These are phyloP conservation scores for Sedum album DNA, from an alignment of 164 flowering plant species.

Conservation along the genomic window DNA sequence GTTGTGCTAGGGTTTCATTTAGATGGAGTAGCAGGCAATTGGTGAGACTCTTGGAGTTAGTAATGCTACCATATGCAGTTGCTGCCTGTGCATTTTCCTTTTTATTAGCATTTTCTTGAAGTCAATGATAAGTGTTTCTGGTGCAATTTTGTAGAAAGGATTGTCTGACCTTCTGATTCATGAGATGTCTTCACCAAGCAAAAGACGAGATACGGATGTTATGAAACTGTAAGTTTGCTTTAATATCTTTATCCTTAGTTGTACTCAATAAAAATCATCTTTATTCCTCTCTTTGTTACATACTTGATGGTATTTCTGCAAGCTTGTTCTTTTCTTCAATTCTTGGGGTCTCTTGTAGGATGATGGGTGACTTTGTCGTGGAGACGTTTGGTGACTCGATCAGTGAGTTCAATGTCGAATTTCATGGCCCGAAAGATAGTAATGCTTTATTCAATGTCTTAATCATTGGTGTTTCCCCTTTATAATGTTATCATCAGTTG, in stretches of 20 bases:
- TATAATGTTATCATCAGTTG: neutral
- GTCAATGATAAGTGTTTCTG: no score
- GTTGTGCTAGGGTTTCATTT: no score
- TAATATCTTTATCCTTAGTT: neutral
- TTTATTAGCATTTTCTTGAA: no score
- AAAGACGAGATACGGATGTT: slow-evolving; percentile 61
- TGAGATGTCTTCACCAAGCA: slow-evolving; percentile 51
- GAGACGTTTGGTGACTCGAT: slow-evolving; percentile 86
- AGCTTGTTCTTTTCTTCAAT: neutral
- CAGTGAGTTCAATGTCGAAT: slow-evolving; percentile 78
- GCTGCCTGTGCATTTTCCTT: no score
- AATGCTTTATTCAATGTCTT: slow-evolving; percentile 14
- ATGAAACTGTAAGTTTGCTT: slow-evolving; percentile 46
- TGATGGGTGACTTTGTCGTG: slow-evolving; percentile 93
- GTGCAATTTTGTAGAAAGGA: neutral
- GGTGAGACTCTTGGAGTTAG: no score
- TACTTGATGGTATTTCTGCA: neutral
- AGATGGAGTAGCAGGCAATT: no score
- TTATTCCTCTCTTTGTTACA: no score
- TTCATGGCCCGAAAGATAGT: slow-evolving; percentile 98
- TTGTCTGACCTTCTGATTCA: neutral
- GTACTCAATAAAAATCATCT: no score
- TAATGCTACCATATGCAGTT: no score
- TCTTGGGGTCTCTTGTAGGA: slow-evolving; percentile 24
- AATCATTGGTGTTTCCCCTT: neutral